Base-by-base conservation (phyloP, 129 eudicot species). In the Apium graveolens region DNA sequence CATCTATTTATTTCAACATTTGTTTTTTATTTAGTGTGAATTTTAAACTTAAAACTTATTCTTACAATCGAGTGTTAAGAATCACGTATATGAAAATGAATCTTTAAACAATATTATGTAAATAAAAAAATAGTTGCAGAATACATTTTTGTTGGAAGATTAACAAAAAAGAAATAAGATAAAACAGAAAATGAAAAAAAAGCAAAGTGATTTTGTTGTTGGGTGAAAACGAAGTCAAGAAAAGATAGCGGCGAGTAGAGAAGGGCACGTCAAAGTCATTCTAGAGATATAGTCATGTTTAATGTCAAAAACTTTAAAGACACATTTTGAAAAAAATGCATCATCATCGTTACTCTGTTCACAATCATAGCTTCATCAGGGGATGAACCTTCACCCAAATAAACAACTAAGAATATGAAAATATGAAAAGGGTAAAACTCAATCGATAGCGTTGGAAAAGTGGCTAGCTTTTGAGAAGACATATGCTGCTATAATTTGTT, bases 371-470 rank as follows among this genome's bases (percentile, higher is more conserved):
- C 10, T 51, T 51, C 20, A 18, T 9, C 11, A 26, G 34, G 11
- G 70, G 38, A 17, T 53, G 62, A 17, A 21, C 20, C 24, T 55
- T 55, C 3, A 21, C 17, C 65, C 24, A 55, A 18, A 55, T 14
- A 13, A 55, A 55, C 27, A 55, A 55, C 4, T 55, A 55, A 6
- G 9, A 7, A 55, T 14, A 20, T 55, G 11, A 55, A 1, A 24
- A 55, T 44, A n/a, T 74, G 62, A 85, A 86, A 63, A 49, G 76
- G 65, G 86, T 1, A 88, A 87, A 74, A 77, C 87, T 88, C 5
- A 49, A 16, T 24, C 24, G 75, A 70, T 55, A 73, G 93, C 81
- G 44, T 42, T 44, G 13, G 85, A 89, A 89, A 84, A 45, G n/a
- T n/a, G n/a, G n/a, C n/a, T 85, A 38, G 41, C 13, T 44, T 44